These are phyloP conservation scores for Myochromella boudieri DNA, from an alignment of 768 basidiomycete genomes.

Conservation along the genomic window DNA sequence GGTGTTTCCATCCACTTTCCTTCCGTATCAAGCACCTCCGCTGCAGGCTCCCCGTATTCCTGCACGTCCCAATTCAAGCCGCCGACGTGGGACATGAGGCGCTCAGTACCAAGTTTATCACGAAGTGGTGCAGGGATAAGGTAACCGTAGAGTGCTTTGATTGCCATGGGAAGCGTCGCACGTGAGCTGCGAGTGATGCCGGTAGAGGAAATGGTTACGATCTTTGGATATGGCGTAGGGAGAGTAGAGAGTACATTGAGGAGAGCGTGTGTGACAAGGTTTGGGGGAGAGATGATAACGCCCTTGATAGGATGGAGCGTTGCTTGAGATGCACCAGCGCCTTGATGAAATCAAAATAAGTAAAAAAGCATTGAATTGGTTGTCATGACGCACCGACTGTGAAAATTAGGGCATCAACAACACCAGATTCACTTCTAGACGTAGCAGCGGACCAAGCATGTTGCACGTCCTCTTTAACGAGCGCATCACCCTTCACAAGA, in stretches of 20 bases:
- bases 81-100: constrained; percentile 43
- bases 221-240: constrained; percentile 40
- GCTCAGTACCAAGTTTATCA: constrained; percentile 65
- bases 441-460: constrained; percentile 50
- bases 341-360: no score
- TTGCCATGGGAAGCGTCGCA: constrained; percentile 40
- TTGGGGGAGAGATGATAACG: constrained; percentile 43
- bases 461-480: constrained; percentile 49
- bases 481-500: constrained; percentile 62
- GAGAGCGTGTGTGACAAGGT: constrained; percentile 60
- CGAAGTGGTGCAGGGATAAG: constrained; percentile 46
- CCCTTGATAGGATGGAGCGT: constrained; percentile 49
- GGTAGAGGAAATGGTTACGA: constrained; percentile 53
- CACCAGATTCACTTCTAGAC: constrained; percentile 22
- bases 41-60: constrained; percentile 35
- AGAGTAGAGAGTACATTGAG: constrained; percentile 57
- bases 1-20: constrained; percentile 40
- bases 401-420: constrained; percentile 61
- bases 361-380: no score
- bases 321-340: constrained; percentile 45
- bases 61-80: constrained; percentile 50
- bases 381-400: no score
- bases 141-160: constrained; percentile 50
- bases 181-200: constrained; percentile 51
- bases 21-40: constrained; percentile 41